Percentiles rank a stretch among this genome's conserved stretches.
These are phyloP conservation scores for Wickerhamomyces pijperi DNA, from an alignment of 805 yeast species.

Conservation along the genomic window DNA sequence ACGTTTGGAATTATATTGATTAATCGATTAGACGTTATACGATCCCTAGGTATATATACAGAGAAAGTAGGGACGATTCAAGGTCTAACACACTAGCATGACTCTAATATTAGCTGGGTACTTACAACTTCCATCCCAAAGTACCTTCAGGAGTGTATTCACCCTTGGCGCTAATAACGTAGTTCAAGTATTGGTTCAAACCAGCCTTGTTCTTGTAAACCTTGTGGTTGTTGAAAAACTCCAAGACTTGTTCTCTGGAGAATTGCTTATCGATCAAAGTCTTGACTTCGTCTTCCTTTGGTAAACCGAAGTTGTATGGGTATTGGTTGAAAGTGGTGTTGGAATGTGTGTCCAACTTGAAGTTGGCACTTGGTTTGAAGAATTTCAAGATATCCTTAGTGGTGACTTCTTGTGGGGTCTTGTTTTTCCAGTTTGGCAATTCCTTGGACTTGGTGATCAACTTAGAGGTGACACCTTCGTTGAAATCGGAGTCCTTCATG, in stretches of 20 bases:
- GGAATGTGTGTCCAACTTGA: conserved; percentile 19
- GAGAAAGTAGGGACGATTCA: too few relatives aligned
- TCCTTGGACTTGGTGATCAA: conserved; percentile 49
- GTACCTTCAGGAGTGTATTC: not conserved
- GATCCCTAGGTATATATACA: too few relatives aligned
- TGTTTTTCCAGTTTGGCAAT: conserved; percentile 39
- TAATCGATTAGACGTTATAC: too few relatives aligned
- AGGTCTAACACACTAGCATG: too few relatives aligned
- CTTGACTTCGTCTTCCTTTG: conserved; percentile 55
- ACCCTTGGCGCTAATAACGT: not conserved
- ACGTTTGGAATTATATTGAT: too few relatives aligned
- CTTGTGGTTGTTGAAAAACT: conserved; percentile 39
- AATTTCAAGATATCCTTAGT: conserved; percentile 20
- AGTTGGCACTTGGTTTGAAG: conserved; percentile 19
- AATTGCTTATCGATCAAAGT: conserved; percentile 57
- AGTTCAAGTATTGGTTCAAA: conserved; percentile 40
- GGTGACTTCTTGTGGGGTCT: conserved; percentile 26
- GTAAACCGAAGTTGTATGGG: conserved; percentile 61
- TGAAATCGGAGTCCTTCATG: conserved; percentile 54
- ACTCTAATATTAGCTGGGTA: too few relatives aligned
- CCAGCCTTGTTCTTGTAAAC: conserved; percentile 44
- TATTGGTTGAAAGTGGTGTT: conserved; percentile 32
- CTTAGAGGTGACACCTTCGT: conserved; percentile 56
- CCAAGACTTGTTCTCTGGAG: conserved; percentile 54
- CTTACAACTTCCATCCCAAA: not conserved